phyloP scores from a whole-genome alignment of 2,329 filamentous ascomycete species.

The Botrytis deweyae region DNA sequence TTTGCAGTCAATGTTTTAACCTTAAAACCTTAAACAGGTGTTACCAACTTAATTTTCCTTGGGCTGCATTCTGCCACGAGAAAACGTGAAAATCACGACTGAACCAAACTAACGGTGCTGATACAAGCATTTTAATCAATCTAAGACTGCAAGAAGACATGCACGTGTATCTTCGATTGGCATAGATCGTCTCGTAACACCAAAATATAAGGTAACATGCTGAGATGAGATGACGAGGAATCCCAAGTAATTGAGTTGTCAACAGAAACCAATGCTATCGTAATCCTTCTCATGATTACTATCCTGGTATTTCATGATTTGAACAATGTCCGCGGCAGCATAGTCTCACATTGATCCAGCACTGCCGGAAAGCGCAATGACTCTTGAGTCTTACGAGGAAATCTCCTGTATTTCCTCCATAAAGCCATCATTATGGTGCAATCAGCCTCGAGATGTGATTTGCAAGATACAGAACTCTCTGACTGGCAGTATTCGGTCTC shows the following conservation, averaged over 20 bases:
- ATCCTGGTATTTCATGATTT: too few species aligned
- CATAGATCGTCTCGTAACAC: not conserved
- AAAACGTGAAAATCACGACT: not conserved
- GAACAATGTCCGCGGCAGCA: not conserved
- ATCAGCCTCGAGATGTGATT: not conserved
- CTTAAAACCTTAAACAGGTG: not conserved
- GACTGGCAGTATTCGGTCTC: not conserved
- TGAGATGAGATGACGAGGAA: not conserved
- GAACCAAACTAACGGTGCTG: not conserved
- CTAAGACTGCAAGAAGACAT: not conserved
- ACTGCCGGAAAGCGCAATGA: not conserved
- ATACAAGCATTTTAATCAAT: not conserved
- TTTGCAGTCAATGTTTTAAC: not conserved
- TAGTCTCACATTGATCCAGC: not conserved
- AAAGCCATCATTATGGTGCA: not conserved
- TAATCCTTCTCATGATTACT: not conserved
- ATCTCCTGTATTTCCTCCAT: too few species aligned
- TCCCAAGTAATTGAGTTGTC: not conserved
- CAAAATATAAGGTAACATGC: not conserved
- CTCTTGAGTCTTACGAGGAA: not conserved
- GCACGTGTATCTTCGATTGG: not conserved
- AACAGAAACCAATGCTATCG: not conserved
- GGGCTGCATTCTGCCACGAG: not conserved
- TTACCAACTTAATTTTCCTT: not conserved
- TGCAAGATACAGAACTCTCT: not conserved